Evolutionary conservation across 768 basidiomycete species (phyloP).

Genomic region (Tricholoma terreum): DNA sequence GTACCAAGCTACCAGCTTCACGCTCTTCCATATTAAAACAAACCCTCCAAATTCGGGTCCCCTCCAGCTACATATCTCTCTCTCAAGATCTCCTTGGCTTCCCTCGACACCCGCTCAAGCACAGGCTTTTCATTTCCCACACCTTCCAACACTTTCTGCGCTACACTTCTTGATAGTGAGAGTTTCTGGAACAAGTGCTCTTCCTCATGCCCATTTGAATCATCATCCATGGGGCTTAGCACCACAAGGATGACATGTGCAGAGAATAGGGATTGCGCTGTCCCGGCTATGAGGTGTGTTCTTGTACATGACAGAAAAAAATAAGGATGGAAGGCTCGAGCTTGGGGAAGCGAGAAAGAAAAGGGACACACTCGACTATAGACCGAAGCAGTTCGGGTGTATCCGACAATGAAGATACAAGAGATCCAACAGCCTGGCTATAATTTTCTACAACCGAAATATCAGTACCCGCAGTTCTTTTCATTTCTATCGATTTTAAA

Average conservation of each 20-base stretch:
- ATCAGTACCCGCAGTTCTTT: slow-evolving; percentile 10
- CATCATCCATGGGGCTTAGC: slow-evolving; percentile 47
- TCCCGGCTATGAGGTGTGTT: slow-evolving; percentile 61
- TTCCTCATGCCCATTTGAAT: slow-evolving; percentile 26
- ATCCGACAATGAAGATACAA: slow-evolving; percentile 62
- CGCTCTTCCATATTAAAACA: slow-evolving; percentile 31
- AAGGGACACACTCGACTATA: slow-evolving; percentile 58
- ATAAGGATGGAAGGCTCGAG: slow-evolving; percentile 7
- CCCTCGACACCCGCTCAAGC: slow-evolving; percentile 77
- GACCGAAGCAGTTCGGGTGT: slow-evolving; percentile 62
- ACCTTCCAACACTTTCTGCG: slow-evolving; percentile 72
- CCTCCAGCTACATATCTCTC: slow-evolving; percentile 25
- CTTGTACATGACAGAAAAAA: slow-evolving; percentile 22
- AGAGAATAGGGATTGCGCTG: slow-evolving; percentile 60
- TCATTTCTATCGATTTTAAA: slow-evolving; percentile 5
- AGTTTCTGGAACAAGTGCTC: slow-evolving; percentile 64
- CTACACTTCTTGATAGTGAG: slow-evolving; percentile 55
- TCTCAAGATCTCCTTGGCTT: slow-evolving; percentile 72
- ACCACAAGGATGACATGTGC: slow-evolving; percentile 60
- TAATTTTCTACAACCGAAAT: slow-evolving; percentile 58
- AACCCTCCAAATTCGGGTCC: slow-evolving; percentile 41
- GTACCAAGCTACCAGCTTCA: no score
- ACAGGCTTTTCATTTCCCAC: slow-evolving; percentile 65
- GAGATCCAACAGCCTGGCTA: slow-evolving; percentile 55
- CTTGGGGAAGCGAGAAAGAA: slow-evolving; percentile 1